These are phyloP conservation scores for Hortiboletus campestris DNA, from an alignment of 768 basidiomycete genomes.

Conservation along the genomic window DNA sequence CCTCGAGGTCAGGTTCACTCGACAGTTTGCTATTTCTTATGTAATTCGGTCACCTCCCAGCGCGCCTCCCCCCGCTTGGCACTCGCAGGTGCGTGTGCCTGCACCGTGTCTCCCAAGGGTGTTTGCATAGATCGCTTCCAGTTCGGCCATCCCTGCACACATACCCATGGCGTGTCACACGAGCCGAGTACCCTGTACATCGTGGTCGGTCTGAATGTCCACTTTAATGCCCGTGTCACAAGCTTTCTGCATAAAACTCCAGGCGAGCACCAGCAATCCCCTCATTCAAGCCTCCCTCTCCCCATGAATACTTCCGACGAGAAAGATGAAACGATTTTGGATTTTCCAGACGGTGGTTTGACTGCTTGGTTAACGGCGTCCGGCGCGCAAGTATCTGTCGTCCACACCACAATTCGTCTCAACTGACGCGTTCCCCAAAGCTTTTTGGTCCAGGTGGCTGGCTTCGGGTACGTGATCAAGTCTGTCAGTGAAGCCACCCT, in stretches of 20 bases:
- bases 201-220: neutral
- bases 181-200: neutral
- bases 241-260: neutral
- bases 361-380: conserved; percentile 24
- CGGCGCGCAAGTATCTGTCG: conserved; percentile 21
- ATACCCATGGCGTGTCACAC: neutral
- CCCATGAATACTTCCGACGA: conserved; percentile 7
- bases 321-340: neutral
- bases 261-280: too few species aligned
- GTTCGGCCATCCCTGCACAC: too few species aligned
- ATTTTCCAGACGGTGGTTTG: conserved; percentile 25
- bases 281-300: neutral
- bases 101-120: too few species aligned
- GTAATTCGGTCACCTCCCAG: too few species aligned
- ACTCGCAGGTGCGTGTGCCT: too few species aligned
- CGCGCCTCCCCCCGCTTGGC: too few species aligned
- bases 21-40: too few species aligned
- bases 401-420: neutral
- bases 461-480: conserved; percentile 31
- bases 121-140: too few species aligned
- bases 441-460: conserved; percentile 37
- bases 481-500: neutral
- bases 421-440: conserved; percentile 16
- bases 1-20: conserved; percentile 11
- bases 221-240: neutral